These are phyloP conservation scores for Rhizopus microsporus DNA, from an alignment of 371 early-diverging fungal species.

Conservation along the genomic window DNA sequence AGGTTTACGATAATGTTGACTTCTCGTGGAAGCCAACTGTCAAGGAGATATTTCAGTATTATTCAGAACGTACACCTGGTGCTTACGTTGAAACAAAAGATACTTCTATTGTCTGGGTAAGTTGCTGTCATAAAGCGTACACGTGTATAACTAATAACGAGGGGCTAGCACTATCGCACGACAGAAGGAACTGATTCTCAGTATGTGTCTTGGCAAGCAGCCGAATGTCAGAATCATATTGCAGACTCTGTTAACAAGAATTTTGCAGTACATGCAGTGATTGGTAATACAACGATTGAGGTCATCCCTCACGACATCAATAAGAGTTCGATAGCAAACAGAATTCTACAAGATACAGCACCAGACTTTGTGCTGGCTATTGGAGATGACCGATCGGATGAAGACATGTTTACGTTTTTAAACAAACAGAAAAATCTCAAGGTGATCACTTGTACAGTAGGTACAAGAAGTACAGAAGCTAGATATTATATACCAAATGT, in stretches of 20 bases:
- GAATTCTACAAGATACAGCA: slow-evolving; percentile 57
- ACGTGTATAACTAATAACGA: background rate
- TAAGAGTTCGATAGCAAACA: slow-evolving; percentile 64
- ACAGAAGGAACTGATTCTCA: slow-evolving; percentile 64
- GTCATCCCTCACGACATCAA: slow-evolving; percentile 73
- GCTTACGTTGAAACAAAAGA: slow-evolving; percentile 81
- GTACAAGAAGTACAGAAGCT: slow-evolving; percentile 60
- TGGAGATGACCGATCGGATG: slow-evolving; percentile 84
- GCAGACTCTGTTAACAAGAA: slow-evolving; percentile 82
- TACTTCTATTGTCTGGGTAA: slow-evolving; percentile 73
- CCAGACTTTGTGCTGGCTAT: slow-evolving; percentile 73
- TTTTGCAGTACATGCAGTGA: slow-evolving; percentile 84
- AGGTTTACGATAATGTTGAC: slow-evolving; percentile 76
- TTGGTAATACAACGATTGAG: slow-evolving; percentile 93
- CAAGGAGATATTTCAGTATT: slow-evolving; percentile 80
- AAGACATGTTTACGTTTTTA: slow-evolving; percentile 80
- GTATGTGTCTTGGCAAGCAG: slow-evolving; percentile 84
- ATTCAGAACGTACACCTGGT: slow-evolving; percentile 88
- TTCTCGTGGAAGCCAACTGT: slow-evolving; percentile 85
- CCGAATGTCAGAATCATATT: slow-evolving; percentile 90
- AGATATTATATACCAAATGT: slow-evolving; percentile 59
- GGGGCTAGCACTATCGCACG: slow-evolving; percentile 66
- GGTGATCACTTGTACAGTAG: slow-evolving; percentile 61
- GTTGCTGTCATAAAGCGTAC: background rate
- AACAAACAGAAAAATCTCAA: slow-evolving; percentile 46